Percentiles rank a stretch among this genome's conserved stretches.
Evolutionary conservation across 179 eudicot species (phyloP).

Genomic region (Beta corolliflora): DNA sequence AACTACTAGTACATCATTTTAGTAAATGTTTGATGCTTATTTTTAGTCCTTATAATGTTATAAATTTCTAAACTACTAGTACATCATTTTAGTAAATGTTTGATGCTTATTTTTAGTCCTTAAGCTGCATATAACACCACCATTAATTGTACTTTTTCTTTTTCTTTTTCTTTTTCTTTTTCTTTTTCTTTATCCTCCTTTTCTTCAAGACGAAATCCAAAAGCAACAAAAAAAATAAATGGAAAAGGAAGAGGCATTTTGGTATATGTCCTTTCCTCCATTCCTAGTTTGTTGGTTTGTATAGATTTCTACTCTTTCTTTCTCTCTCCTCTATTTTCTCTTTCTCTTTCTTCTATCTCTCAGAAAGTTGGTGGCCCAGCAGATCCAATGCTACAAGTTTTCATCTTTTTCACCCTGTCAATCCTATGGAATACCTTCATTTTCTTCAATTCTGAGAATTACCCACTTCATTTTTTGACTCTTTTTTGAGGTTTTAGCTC

Average conservation of each 20-base stretch:
- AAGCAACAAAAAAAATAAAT: conserved; percentile 18
- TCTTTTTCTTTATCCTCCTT: background rate
- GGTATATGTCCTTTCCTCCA: conserved; percentile 19
- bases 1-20: too few species aligned
- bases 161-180: background rate
- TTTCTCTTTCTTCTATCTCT: background rate
- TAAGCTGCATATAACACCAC: too few species aligned
- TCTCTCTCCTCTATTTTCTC: conserved; percentile 4
- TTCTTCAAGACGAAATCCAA: conserved; percentile 23
- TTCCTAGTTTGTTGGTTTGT: conserved; percentile 29
- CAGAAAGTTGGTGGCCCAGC: conserved; percentile 26
- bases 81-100: too few species aligned
- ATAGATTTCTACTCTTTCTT: conserved; percentile 8
- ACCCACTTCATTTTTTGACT: conserved; percentile 26
- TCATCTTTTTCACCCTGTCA: conserved; percentile 10
- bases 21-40: too few species aligned
- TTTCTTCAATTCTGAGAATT: conserved; percentile 3
- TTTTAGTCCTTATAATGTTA: too few species aligned
- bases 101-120: too few species aligned
- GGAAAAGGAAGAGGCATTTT: background rate
- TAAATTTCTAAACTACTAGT: too few species aligned
- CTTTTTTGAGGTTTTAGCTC: background rate
- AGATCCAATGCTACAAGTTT: conserved; percentile 36
- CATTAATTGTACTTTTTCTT: too few species aligned
- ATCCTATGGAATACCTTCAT: conserved; percentile 11